Conservation (phyloP, 768 basidiomycete genomes). For the Lyophyllum shimeji region DNA sequence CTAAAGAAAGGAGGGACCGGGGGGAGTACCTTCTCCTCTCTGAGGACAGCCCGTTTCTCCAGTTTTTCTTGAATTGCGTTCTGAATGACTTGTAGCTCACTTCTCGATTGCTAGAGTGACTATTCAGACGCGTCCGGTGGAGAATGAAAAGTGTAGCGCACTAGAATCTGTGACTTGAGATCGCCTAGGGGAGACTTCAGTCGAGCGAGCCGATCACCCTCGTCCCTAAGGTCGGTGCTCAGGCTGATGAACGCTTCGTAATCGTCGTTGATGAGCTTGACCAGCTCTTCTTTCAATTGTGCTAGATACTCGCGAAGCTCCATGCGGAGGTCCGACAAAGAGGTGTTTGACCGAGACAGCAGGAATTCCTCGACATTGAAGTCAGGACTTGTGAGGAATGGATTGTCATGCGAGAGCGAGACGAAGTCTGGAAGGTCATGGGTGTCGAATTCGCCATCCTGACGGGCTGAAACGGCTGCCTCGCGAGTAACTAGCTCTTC, state of each 20-base stretch:
- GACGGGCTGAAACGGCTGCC: constrained; percentile 16
- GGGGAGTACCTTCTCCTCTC: constrained; percentile 78
- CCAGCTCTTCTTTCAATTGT: constrained; percentile 87
- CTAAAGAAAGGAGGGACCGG: background rate
- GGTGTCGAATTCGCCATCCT: constrained; percentile 16
- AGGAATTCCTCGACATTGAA: constrained; percentile 90
- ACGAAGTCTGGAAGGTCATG: constrained; percentile 61
- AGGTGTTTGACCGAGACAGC: constrained; percentile 79
- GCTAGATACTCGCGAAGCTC: constrained; percentile 88
- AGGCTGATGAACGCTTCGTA: constrained; percentile 98
- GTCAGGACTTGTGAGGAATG: constrained; percentile 60
- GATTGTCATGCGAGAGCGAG: constrained; percentile 81
- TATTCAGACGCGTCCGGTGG: background rate
- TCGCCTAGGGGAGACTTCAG: constrained; percentile 67
- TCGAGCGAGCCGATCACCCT: constrained; percentile 68
- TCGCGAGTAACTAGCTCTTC: constrained; percentile 68
- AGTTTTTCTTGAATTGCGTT: constrained; percentile 78
- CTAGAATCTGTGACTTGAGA: constrained; percentile 67
- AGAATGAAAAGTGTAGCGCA: constrained; percentile 33
- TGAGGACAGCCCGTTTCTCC: constrained; percentile 65
- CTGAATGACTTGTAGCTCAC: constrained; percentile 65
- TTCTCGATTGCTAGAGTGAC: constrained; percentile 52
- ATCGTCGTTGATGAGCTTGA: constrained; percentile 95
- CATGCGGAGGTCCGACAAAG: constrained; percentile 81
- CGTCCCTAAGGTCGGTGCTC: constrained; percentile 88